phyloP scores from a whole-genome alignment of 176 grass and related monocot species.

The Miscanthus lutarioriparius region DNA sequence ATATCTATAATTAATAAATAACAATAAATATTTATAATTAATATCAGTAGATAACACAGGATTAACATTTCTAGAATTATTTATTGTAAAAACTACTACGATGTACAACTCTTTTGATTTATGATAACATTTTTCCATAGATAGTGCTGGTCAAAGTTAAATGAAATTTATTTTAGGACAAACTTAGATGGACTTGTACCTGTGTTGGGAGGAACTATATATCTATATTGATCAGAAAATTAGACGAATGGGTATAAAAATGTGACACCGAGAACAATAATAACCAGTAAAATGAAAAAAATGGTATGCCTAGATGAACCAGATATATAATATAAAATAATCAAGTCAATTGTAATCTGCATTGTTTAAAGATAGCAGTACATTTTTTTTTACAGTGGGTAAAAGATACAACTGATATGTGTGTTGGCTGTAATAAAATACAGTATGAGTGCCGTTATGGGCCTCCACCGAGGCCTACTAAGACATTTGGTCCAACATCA shows the following conservation, averaged over 20 bases:
- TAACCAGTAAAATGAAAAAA: background rate
- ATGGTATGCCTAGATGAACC: background rate
- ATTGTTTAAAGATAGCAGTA: too few relatives aligned
- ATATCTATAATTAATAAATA: background rate
- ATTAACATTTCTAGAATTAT: too few relatives aligned
- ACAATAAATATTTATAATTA: background rate
- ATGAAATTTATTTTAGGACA: background rate
- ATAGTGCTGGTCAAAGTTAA: background rate
- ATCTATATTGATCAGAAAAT: background rate
- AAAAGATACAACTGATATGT: background rate
- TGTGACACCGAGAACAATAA: too few relatives aligned
- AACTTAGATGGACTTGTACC: background rate
- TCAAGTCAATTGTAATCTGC: background rate
- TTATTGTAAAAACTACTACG: background rate
- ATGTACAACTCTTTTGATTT: background rate
- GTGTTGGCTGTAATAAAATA: too few relatives aligned
- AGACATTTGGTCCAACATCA: too few relatives aligned
- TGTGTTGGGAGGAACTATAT: background rate
- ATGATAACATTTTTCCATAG: background rate
- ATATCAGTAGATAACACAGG: too few relatives aligned
- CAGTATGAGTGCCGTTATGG: too few relatives aligned
- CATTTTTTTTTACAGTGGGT: background rate
- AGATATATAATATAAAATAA: background rate
- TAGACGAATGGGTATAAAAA: background rate
- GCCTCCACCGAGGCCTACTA: too few relatives aligned